These are phyloP conservation scores for Neonectria punicea DNA, from an alignment of 2,329 filamentous ascomycete species.

Conservation along the genomic window DNA sequence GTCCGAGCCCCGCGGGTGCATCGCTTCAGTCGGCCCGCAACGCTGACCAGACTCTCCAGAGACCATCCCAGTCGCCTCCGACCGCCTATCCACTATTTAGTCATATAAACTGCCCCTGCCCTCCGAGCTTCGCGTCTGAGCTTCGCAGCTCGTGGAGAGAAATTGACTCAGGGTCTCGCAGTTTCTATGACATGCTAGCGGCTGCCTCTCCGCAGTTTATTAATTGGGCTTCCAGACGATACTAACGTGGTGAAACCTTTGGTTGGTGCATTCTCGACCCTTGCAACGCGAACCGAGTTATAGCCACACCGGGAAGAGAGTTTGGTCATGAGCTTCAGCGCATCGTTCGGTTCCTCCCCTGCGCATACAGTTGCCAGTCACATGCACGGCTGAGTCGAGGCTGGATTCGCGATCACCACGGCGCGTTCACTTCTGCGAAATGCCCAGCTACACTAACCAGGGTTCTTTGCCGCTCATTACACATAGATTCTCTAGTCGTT, in stretches of 20 bases:
- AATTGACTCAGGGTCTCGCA: conserved; percentile 10
- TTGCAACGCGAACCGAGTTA: neutral
- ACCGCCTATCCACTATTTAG: conserved; percentile 22
- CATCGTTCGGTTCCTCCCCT: neutral
- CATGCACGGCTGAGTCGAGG: neutral
- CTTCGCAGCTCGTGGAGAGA: neutral
- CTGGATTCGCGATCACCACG: neutral
- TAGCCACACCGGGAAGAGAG: neutral
- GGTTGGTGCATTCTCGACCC: neutral
- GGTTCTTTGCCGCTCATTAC: neutral
- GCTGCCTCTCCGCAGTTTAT: neutral
- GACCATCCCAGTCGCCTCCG: conserved; percentile 9
- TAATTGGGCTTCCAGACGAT: neutral
- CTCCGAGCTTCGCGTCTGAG: neutral
- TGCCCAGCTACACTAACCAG: neutral
- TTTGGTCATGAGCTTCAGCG: neutral
- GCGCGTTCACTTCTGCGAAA: neutral
- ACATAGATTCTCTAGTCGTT: neutral
- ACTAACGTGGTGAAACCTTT: conserved; percentile 2
- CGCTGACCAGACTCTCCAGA: neutral
- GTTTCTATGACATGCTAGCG: neutral
- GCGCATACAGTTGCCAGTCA: neutral
- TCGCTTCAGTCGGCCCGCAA: conserved; percentile 19
- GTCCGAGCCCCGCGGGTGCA: neutral
- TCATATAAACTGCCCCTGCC: conserved; percentile 26